These are phyloP conservation scores for Candida ulmi DNA, from an alignment of 805 yeast genomes.

Conservation along the genomic window DNA sequence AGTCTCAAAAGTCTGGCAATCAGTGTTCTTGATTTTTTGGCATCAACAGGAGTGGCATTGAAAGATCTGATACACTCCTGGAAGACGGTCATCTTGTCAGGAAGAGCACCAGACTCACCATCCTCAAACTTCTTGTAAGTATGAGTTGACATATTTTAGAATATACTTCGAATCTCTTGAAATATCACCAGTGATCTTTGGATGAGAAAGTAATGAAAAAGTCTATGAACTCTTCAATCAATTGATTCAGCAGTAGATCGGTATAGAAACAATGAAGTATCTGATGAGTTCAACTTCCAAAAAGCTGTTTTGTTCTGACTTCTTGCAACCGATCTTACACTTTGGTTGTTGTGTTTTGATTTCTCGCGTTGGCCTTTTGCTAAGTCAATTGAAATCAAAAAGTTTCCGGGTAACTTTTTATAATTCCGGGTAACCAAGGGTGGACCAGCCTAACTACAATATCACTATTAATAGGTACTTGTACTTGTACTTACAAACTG, in stretches of 20 bases:
- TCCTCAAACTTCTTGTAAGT: conserved; percentile 83
- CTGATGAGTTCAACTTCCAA: too few species aligned
- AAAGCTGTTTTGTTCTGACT: background rate
- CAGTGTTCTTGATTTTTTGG: conserved; percentile 78
- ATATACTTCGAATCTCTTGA: background rate
- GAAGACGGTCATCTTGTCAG: conserved; percentile 95
- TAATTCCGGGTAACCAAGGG: background rate
- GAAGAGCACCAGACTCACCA: conserved; percentile 56
- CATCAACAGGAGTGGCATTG: conserved; percentile 85
- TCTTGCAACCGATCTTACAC: background rate
- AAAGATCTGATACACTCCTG: conserved; percentile 93
- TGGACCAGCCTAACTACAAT: too few species aligned
- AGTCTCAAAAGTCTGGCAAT: conserved; percentile 80
- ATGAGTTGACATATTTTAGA: conserved; percentile 62
- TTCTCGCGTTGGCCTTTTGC: background rate
- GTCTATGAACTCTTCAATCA: background rate
- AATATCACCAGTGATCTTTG: too few species aligned
- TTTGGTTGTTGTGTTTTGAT: background rate
- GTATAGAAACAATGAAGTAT: background rate
- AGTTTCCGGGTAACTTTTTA: too few species aligned
- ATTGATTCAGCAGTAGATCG: background rate
- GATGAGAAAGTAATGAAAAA: too few species aligned
- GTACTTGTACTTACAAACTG: too few species aligned
- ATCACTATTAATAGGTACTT: too few species aligned
- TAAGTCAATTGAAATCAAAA: too few species aligned